Evolutionary conservation across 2,329 filamentous ascomycete genomes (phyloP).

Genomic region (Cryphonectria japonica): DNA sequence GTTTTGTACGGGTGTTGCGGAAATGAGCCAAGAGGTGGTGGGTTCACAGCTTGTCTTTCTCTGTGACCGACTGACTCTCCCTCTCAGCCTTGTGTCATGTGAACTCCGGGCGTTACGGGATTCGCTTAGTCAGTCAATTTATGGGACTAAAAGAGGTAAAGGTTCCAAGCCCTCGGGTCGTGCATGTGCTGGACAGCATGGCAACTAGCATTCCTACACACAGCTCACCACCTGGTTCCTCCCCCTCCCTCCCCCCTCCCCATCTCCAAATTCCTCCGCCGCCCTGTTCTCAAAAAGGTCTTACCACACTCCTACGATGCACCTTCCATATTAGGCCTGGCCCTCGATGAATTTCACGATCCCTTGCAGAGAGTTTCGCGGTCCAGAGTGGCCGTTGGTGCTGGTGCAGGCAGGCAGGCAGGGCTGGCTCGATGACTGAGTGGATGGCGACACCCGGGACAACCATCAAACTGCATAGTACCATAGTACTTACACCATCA

Average conservation of each 20-base stretch:
- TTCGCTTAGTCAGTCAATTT: neutral
- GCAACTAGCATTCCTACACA: neutral
- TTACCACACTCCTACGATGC: neutral
- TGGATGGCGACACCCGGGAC: neutral
- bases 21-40: conserved; percentile 12
- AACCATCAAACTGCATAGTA: neutral
- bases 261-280: neutral
- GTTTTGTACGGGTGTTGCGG: neutral
- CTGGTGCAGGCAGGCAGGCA: neutral
- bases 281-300: neutral
- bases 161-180: conserved; percentile 15
- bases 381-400: neutral
- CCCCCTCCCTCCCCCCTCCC: neutral
- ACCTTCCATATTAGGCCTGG: conserved; percentile 13
- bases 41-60: neutral
- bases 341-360: neutral
- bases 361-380: neutral
- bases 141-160: neutral
- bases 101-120: neutral
- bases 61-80: neutral
- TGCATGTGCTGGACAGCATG: conserved; percentile 6
- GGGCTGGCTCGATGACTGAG: neutral
- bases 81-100: conserved; percentile 15
- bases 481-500: neutral
- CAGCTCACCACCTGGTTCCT: neutral